Evolutionary conservation across 805 yeast species (phyloP).

Genomic region (Dipodascopsis uninucleata): DNA sequence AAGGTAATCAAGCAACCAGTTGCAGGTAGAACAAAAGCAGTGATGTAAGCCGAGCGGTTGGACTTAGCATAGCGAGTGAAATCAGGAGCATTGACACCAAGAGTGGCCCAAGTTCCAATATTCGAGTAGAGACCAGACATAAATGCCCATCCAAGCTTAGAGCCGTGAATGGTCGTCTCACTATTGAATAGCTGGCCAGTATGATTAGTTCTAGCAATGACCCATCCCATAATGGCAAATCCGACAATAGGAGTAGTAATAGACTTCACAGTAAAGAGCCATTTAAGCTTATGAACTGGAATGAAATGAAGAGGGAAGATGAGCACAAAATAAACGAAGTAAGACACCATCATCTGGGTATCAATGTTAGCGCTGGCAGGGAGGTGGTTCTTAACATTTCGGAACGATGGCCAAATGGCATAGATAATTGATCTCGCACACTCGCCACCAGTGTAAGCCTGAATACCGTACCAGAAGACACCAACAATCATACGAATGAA

Average conservation of each 20-base stretch:
- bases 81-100: conserved; percentile 49
- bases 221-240: conserved; percentile 77
- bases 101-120: conserved; percentile 34
- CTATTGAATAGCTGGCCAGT: conserved; percentile 30
- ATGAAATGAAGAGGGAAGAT: conserved; percentile 78
- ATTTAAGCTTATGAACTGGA: conserved; percentile 77
- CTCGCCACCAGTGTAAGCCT: conserved; percentile 78
- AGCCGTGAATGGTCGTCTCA: conserved; percentile 44
- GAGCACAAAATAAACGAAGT: conserved; percentile 77
- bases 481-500: conserved; percentile 85
- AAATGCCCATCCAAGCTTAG: conserved; percentile 74
- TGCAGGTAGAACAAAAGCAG: conserved; percentile 3
- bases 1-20: neutral
- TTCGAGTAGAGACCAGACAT: conserved; percentile 52
- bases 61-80: conserved; percentile 44
- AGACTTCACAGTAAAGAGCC: conserved; percentile 79
- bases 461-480: conserved; percentile 84
- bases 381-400: conserved; percentile 41
- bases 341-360: conserved; percentile 60
- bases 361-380: conserved; percentile 21
- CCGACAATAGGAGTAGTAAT: conserved; percentile 78
- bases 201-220: neutral
- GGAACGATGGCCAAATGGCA: conserved; percentile 58
- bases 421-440: conserved; percentile 73
- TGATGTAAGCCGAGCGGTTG: neutral